Evolutionary conservation across 495 filamentous ascomycete genomes (phyloP).

Genomic region (Penicillium paxilli): DNA sequence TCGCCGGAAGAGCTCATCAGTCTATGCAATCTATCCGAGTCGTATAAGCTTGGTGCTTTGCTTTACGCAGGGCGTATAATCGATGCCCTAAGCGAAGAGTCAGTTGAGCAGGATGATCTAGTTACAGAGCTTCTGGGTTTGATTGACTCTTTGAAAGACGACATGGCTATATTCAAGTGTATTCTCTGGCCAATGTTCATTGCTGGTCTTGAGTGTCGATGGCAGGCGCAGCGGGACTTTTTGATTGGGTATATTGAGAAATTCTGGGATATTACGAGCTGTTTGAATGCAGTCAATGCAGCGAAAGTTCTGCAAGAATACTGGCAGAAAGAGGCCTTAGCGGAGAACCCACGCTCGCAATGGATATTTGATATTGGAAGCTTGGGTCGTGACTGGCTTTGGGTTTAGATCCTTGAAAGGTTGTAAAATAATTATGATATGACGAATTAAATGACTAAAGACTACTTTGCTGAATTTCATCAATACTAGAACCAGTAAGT

Average conservation of each 20-base stretch:
- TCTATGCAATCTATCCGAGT: constrained; percentile 23
- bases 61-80: constrained; percentile 37
- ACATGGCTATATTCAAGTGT: constrained; percentile 52
- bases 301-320: constrained; percentile 27
- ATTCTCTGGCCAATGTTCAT: constrained; percentile 60
- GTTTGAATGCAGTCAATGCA: constrained; percentile 41
- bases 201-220: constrained; percentile 48
- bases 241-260: constrained; percentile 28
- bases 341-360: constrained; percentile 8
- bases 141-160: constrained; percentile 43
- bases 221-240: constrained; percentile 27
- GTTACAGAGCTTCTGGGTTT: constrained; percentile 42
- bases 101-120: constrained; percentile 29
- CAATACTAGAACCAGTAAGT: too few species aligned
- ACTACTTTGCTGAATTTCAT: too few species aligned
- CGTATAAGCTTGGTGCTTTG: constrained; percentile 32
- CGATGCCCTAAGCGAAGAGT: constrained; percentile 20
- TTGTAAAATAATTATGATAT: background rate
- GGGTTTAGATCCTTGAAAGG: constrained; percentile 22
- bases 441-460: background rate
- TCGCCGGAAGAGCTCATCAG: constrained; percentile 20
- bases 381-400: constrained; percentile 40
- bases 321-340: constrained; percentile 22
- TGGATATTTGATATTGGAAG: constrained; percentile 44
- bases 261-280: constrained; percentile 39